Evolutionary conservation across 192 early-diverging fungal species (phyloP).

Genomic region (Coemansia sp.): DNA sequence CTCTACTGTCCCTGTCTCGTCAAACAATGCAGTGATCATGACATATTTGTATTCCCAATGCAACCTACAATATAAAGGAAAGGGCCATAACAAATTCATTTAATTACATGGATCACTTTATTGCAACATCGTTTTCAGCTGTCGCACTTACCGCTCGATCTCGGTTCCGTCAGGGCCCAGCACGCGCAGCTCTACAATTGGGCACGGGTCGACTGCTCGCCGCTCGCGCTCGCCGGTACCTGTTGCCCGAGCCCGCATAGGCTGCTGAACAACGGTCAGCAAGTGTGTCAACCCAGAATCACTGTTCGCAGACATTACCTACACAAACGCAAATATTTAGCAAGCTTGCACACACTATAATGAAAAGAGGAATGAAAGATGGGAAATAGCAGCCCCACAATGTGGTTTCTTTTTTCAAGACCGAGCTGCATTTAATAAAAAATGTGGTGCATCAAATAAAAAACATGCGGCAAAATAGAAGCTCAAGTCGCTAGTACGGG

Average conservation of each 20-base stretch:
- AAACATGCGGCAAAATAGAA: too few relatives aligned
- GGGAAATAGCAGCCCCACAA: background rate
- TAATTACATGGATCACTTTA: background rate
- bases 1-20: slow-evolving; percentile 27
- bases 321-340: background rate
- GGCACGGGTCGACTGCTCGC: slow-evolving; percentile 45
- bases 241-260: slow-evolving; percentile 20
- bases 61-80: slow-evolving; percentile 15
- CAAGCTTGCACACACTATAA: background rate
- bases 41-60: slow-evolving; percentile 22
- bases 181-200: slow-evolving; percentile 31
- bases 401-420: too few relatives aligned
- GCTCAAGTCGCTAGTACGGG: too few relatives aligned
- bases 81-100: background rate
- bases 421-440: too few relatives aligned
- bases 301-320: slow-evolving; percentile 2
- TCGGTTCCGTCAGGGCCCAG: slow-evolving; percentile 26
- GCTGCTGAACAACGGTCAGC: slow-evolving; percentile 47
- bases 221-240: slow-evolving; percentile 21
- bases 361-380: too few relatives aligned
- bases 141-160: slow-evolving; percentile 35
- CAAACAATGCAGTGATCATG: slow-evolving; percentile 34
- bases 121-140: background rate
- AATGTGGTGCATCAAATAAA: too few relatives aligned
- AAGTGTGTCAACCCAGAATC: background rate